phyloP scores from a whole-genome alignment of 2,329 filamentous ascomycete species.

The Aplosporella prunicola region DNA sequence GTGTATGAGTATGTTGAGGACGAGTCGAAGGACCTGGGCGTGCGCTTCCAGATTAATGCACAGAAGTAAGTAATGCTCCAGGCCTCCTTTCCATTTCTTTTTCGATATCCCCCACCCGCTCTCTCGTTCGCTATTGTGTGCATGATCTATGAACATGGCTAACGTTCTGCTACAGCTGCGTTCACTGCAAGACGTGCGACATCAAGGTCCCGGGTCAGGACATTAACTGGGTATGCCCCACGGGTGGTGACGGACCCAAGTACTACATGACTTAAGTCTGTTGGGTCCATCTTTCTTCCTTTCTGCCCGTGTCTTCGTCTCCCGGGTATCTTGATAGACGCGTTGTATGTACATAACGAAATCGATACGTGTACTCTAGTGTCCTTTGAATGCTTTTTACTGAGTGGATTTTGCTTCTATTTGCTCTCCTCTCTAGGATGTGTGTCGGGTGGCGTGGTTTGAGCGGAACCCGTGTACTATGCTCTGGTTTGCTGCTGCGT shows the following conservation, averaged over 20 bases:
- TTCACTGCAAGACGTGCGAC: constrained; percentile 99
- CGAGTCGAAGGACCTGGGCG: constrained; percentile 71
- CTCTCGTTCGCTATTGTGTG: neutral
- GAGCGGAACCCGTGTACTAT: too few relatives aligned
- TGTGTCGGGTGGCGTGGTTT: too few relatives aligned
- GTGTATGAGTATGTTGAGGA: constrained; percentile 99
- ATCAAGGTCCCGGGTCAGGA: constrained; percentile 97
- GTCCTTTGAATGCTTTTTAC: too few relatives aligned
- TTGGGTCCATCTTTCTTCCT: too few relatives aligned
- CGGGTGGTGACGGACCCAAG: constrained; percentile 71
- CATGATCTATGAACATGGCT: constrained; percentile 16
- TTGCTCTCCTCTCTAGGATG: too few relatives aligned
- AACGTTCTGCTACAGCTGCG: constrained; percentile 56
- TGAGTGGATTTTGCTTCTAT: too few relatives aligned
- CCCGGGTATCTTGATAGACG: too few relatives aligned
- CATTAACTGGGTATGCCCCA: constrained; percentile 85
- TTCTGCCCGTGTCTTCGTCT: too few relatives aligned
- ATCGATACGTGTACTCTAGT: too few relatives aligned
- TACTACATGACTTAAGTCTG: constrained; percentile 52
- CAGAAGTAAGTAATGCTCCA: constrained; percentile 66
- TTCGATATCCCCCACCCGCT: neutral
- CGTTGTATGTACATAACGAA: too few relatives aligned
- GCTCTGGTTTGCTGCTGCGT: too few relatives aligned
- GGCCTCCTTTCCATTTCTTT: constrained; percentile 1
- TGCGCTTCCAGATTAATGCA: constrained; percentile 93